Evolutionary conservation across 2,329 filamentous ascomycete genomes (phyloP).

Genomic region (Pseudocercospora fuligena): DNA sequence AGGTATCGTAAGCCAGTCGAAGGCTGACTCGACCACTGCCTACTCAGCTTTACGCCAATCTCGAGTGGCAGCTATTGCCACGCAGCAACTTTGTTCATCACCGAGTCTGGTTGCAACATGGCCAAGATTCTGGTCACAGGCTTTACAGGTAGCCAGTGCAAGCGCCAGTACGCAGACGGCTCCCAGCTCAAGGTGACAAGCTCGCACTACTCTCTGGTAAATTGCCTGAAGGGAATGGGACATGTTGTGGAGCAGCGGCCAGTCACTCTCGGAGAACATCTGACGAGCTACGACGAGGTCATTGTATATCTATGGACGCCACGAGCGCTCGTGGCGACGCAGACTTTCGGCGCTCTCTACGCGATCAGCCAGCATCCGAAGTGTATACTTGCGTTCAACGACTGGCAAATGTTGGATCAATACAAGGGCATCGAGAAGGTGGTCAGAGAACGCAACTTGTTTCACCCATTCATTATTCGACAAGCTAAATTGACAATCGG

Average conservation of each 20-base stretch:
- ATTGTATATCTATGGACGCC: constrained; percentile 10
- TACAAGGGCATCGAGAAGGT: constrained; percentile 3
- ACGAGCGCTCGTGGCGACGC: neutral
- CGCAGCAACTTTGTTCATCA: too few relatives aligned
- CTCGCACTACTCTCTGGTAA: constrained; percentile 16
- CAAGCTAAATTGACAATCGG: too few relatives aligned
- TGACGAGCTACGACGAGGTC: constrained; percentile 11
- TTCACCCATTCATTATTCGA: too few relatives aligned
- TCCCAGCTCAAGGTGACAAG: constrained; percentile 3
- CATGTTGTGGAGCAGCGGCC: constrained; percentile 7
- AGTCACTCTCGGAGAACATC: constrained; percentile 3
- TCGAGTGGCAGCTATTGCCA: too few relatives aligned
- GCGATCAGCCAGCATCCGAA: constrained; percentile 12
- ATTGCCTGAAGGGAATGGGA: constrained; percentile 8
- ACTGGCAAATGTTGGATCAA: neutral
- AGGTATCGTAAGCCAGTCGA: too few relatives aligned
- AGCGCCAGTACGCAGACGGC: neutral
- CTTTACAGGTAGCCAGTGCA: constrained; percentile 11
- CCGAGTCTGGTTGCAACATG: too few relatives aligned
- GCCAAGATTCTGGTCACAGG: constrained; percentile 12
- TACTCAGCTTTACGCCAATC: too few relatives aligned
- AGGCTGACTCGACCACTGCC: too few relatives aligned
- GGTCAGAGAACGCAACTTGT: too few relatives aligned
- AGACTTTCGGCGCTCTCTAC: constrained; percentile 6
- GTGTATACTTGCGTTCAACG: constrained; percentile 15